Evolutionary conservation across 345 rosid species (phyloP), one percentile per base, ranked within the genome.

Genomic region (Arabis hirsuta): DNA sequence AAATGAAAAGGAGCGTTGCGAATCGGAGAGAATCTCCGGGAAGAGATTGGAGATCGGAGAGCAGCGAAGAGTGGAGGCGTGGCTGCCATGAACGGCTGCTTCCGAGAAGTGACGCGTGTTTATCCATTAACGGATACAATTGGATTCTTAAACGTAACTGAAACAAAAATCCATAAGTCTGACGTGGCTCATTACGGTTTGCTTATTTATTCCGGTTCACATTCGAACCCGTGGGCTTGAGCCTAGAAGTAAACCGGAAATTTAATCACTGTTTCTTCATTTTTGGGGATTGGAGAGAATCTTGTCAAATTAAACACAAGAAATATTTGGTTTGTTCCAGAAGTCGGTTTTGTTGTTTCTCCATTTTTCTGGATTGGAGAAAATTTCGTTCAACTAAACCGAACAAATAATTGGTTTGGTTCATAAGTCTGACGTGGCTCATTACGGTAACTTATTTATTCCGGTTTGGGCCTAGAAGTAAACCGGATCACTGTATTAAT

Each of bases 61-160:
- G 50, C 41, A 64, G 62, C 54, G 26, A 38, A 64, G 62, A 58
- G 67, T 50, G 57, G 12, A 48, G 8, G 38, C 70, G 74, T 62
- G 70, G 80, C 76, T 56, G 80, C 80, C 80, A 76, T 76, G 80
- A 55, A 47, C 62, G 66, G 71, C 54, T 55, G 71, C 41, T 69
- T 38, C 53, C 58, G 65, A 39, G 29, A 62, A 62, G 64, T 69
- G 70, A 76, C 74, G 14, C 32, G 74, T 76, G 79, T 61, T 16
- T 44, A 52, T 43, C 70, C 70, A 55, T 67, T 53, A 76, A 55
- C 71, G 32, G 74, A 75, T 69, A 20, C 61, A 32, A 53, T 38
- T 16, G 12, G 20, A 54, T 12, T 32, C 38, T 75, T 50, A 16
- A 73, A 45, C 57, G 42, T 27, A 8, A 13, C 13, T 26, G 13